Percentiles rank a stretch among this genome's conserved stretches.
phyloP scores from a whole-genome alignment of 495 filamentous ascomycete genomes.

The Neurospora terricola region DNA sequence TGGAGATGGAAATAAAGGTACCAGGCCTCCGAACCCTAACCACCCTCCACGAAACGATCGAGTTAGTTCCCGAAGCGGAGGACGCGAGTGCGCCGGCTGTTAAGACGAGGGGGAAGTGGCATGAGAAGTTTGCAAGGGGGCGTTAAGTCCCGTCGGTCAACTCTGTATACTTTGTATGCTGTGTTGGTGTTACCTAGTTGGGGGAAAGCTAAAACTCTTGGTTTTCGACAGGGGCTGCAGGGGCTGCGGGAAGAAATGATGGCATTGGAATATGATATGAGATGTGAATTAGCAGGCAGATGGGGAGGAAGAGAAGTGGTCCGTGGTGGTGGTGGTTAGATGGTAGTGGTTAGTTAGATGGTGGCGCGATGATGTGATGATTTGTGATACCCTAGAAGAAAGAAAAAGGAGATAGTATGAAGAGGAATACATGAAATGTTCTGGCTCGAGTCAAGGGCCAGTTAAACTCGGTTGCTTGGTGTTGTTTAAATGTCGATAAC shows the following conservation, averaged over 20 bases:
- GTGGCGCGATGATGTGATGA: not conserved
- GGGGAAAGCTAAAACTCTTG: too few species aligned
- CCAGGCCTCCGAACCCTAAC: conserved; percentile 53
- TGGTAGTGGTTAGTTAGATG: too few species aligned
- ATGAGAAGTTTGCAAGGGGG: conserved; percentile 64
- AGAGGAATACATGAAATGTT: not conserved
- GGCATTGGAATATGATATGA: too few species aligned
- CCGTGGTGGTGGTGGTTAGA: too few species aligned
- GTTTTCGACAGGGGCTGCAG: too few species aligned
- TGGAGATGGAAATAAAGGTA: conserved; percentile 3
- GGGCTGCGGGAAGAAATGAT: too few species aligned
- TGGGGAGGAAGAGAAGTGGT: too few species aligned
- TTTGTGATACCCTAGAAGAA: not conserved
- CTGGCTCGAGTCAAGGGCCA: not conserved
- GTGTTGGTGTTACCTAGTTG: too few species aligned
- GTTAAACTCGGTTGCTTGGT: not conserved
- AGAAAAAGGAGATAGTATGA: not conserved
- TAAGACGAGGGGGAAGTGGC: conserved; percentile 67
- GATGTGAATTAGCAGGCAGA: too few species aligned
- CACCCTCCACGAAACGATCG: conserved; percentile 64
- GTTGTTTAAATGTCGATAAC: too few species aligned
- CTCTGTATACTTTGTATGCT: too few species aligned
- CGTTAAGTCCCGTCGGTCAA: conserved; percentile 10
- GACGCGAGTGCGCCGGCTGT: conserved; percentile 24
- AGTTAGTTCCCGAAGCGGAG: conserved; percentile 39